These are phyloP conservation scores for Spinacia oleracea DNA, from an alignment of 179 eudicot species.

Conservation along the genomic window DNA sequence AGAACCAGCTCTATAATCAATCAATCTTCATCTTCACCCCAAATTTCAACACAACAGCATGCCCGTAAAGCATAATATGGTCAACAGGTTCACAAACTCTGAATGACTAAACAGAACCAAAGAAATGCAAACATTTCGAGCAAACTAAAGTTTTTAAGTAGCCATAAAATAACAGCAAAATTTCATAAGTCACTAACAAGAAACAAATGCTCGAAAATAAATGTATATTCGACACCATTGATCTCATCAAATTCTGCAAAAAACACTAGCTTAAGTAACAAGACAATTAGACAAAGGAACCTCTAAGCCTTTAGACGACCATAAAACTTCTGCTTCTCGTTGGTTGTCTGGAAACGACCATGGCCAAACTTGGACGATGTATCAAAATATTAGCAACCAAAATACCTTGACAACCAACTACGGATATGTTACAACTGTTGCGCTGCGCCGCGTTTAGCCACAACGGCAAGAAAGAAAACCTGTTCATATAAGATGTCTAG, in stretches of 20 bases:
- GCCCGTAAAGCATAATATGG: too few relatives aligned
- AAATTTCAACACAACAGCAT: too few relatives aligned
- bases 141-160: not conserved
- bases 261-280: not conserved
- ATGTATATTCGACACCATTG: slow-evolving; percentile 18
- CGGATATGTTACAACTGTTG: slow-evolving; percentile 86
- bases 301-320: slow-evolving; percentile 31
- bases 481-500: slow-evolving; percentile 23
- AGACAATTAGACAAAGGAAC: not conserved
- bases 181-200: slow-evolving; percentile 8
- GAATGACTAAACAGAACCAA: too few relatives aligned
- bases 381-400: slow-evolving; percentile 9
- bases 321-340: slow-evolving; percentile 39
- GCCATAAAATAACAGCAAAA: slow-evolving; percentile 19
- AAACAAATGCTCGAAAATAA: not conserved
- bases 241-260: slow-evolving; percentile 24
- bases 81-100: too few relatives aligned
- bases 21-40: too few relatives aligned
- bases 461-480: slow-evolving; percentile 82
- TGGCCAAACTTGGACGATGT: slow-evolving; percentile 57
- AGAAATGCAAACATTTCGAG: too few relatives aligned
- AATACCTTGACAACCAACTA: slow-evolving; percentile 88
- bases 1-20: too few relatives aligned
- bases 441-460: slow-evolving; percentile 95
- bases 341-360: slow-evolving; percentile 48